A percentile compares a stretch with the other conserved stretches of the same genome.
Evolutionary conservation across 2,329 filamentous ascomycete genomes (phyloP).

Genomic region (Ceratocystis destructans): DNA sequence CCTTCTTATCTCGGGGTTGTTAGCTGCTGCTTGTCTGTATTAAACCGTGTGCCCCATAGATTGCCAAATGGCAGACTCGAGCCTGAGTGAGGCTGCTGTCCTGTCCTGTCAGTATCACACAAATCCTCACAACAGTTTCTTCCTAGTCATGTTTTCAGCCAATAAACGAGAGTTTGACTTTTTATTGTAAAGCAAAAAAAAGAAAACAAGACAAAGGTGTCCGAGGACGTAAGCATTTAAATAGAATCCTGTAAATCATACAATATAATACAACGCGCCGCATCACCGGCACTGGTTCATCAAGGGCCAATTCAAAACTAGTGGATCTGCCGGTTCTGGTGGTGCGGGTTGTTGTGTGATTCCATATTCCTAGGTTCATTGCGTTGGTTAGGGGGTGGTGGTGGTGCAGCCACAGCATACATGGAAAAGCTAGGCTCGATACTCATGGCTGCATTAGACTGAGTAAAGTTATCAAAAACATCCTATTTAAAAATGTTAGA

Average conservation of each 20-base stretch:
- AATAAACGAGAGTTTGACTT: too few species aligned
- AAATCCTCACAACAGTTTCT: too few species aligned
- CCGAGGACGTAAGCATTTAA: not conserved
- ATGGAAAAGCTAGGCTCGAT: constrained; percentile 13
- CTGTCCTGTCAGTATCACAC: too few species aligned
- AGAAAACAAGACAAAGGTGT: not conserved
- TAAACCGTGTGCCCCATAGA: too few species aligned
- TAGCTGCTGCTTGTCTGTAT: too few species aligned
- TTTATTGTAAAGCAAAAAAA: not conserved
- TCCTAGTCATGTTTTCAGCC: too few species aligned
- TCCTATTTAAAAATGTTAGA: constrained; percentile 28
- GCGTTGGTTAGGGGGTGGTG: not conserved
- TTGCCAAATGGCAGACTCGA: too few species aligned
- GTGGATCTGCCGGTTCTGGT: not conserved
- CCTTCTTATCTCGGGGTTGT: too few species aligned
- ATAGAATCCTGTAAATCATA: not conserved
- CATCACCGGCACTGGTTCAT: not conserved
- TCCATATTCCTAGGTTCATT: not conserved
- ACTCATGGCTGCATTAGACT: constrained; percentile 24
- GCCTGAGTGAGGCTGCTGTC: too few species aligned
- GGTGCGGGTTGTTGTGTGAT: not conserved
- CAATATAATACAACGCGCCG: not conserved
- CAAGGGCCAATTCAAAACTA: not conserved
- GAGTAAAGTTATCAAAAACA: constrained; percentile 44
- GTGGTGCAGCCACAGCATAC: not conserved